Percentiles rank a stretch among this genome's conserved stretches.
Evolutionary conservation across 1,284 basidiomycete species (phyloP).

Genomic region (Meripilus lineatus): DNA sequence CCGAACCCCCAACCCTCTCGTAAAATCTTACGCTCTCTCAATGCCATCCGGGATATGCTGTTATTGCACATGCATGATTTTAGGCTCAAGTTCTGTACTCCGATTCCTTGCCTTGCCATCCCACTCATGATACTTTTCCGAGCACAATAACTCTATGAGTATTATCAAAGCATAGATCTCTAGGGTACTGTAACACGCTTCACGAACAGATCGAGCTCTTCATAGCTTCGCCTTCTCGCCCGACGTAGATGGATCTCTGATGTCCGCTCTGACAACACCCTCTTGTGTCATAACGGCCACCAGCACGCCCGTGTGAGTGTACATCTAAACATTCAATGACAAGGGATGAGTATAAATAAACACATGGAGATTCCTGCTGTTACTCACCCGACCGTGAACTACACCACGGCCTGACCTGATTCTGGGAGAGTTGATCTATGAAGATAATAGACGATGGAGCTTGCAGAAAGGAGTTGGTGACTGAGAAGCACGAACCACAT

Average conservation of each 20-base stretch:
- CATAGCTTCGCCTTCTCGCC: constrained; percentile 37
- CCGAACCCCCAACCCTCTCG: too few species aligned
- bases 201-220: constrained; percentile 10
- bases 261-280: constrained; percentile 67
- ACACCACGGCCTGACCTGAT: constrained; percentile 72
- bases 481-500: constrained; percentile 50
- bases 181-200: too few species aligned
- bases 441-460: too few species aligned
- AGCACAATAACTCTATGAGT: constrained; percentile 13
- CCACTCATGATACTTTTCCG: too few species aligned
- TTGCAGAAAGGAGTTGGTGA: too few species aligned
- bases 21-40: too few species aligned
- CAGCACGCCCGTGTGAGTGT: constrained; percentile 64
- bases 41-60: too few species aligned
- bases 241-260: constrained; percentile 29
- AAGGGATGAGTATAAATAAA: background rate
- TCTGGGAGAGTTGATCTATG: constrained; percentile 56
- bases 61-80: too few species aligned
- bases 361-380: background rate
- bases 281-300: constrained; percentile 82
- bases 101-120: too few species aligned
- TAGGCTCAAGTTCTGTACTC: too few species aligned
- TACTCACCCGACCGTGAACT: constrained; percentile 65
- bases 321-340: constrained; percentile 52
- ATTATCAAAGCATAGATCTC: constrained; percentile 13